Percentiles rank a stretch among this genome's conserved stretches.
These are phyloP conservation scores for Aspergillus sclerotiicarbonarius DNA, from an alignment of 495 filamentous ascomycete genomes.

Conservation along the genomic window DNA sequence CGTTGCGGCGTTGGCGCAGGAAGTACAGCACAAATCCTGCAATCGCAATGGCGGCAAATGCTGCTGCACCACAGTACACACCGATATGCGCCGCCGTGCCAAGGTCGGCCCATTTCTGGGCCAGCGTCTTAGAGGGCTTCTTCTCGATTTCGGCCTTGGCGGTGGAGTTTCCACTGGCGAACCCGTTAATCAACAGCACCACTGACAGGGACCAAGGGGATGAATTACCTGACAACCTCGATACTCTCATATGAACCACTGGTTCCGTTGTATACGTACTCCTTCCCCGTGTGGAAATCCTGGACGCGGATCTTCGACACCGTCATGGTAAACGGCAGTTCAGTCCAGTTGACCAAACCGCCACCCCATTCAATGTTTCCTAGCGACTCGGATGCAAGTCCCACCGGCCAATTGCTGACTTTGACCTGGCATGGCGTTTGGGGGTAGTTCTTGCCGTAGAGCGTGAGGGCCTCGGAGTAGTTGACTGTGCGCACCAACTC, in stretches of 20 bases:
- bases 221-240: constrained; percentile 51
- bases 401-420: constrained; percentile 26
- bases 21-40: constrained; percentile 53
- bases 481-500: constrained; percentile 63
- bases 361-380: constrained; percentile 66
- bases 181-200: constrained; percentile 34
- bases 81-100: constrained; percentile 53
- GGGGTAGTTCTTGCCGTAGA: constrained; percentile 63
- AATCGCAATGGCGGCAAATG: constrained; percentile 46
- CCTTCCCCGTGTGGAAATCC: constrained; percentile 38
- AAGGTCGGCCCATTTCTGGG: constrained; percentile 60
- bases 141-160: constrained; percentile 32
- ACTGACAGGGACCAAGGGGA: not conserved
- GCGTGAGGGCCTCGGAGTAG: constrained; percentile 22
- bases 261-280: constrained; percentile 38
- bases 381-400: constrained; percentile 48
- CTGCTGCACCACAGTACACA: constrained; percentile 48
- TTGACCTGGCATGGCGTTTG: constrained; percentile 61
- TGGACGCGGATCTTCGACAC: constrained; percentile 47
- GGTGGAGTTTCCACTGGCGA: constrained; percentile 60
- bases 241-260: constrained; percentile 38
- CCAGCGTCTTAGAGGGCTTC: constrained; percentile 38
- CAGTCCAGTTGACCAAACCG: constrained; percentile 61
- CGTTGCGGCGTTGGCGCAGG: constrained; percentile 61
- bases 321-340: constrained; percentile 63